phyloP scores from a whole-genome alignment of 2,329 filamentous ascomycete species.

The Diaporthe nobilis region DNA sequence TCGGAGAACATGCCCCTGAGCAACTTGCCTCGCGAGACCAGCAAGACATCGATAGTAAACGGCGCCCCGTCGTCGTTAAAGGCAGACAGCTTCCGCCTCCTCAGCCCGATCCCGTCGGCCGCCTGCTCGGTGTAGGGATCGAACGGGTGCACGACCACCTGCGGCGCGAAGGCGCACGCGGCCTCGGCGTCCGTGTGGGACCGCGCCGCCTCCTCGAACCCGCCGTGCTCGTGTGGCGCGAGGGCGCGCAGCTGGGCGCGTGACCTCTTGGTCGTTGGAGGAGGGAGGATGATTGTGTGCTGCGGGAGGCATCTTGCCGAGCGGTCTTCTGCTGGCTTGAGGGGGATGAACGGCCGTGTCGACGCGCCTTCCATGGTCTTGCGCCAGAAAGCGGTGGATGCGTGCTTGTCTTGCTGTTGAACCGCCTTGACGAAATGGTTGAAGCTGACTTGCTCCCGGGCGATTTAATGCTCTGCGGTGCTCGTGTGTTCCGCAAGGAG shows the following conservation, averaged over 20 bases:
- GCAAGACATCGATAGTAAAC: background rate
- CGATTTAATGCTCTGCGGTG: background rate
- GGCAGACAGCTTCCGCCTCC: background rate
- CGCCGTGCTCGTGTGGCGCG: conserved; percentile 5
- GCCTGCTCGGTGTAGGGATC: conserved; percentile 4
- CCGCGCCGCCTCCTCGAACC: background rate
- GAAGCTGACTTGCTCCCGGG: background rate
- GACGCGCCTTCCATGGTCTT: background rate
- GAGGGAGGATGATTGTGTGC: background rate
- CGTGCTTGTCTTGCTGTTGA: background rate
- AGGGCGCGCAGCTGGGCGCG: conserved; percentile 6
- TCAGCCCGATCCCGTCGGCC: background rate
- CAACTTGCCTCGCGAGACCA: background rate
- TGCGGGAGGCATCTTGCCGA: conserved; percentile 10
- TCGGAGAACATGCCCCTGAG: background rate
- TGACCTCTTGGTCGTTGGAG: background rate
- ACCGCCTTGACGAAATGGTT: conserved; percentile 13
- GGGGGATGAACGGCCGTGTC: conserved; percentile 6
- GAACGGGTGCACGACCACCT: conserved; percentile 11
- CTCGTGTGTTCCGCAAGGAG: background rate
- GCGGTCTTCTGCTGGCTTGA: background rate
- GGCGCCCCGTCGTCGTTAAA: background rate
- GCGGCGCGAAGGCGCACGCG: background rate
- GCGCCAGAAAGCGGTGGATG: background rate
- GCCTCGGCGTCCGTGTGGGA: background rate